A percentile compares a stretch with the other conserved stretches of the same genome.
Conservation (phyloP, 495 filamentous ascomycete species). For the Xylaria acuta region DNA sequence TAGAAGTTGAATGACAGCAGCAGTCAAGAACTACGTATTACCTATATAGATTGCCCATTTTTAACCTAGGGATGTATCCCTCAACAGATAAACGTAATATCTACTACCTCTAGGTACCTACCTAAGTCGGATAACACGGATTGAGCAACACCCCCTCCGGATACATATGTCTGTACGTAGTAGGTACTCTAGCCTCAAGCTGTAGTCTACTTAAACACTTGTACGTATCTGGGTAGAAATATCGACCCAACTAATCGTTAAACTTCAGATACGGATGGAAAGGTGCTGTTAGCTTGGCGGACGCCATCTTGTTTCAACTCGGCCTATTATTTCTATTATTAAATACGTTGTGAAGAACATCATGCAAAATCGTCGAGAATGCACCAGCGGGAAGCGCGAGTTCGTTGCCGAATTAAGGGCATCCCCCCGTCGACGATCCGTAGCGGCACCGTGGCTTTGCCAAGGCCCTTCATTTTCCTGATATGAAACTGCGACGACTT, state of each 20-base stretch:
- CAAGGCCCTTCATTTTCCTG: neutral
- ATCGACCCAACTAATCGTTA: neutral
- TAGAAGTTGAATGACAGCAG: neutral
- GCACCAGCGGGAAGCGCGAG: neutral
- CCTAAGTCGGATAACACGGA: conserved; percentile 4
- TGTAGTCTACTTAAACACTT: neutral
- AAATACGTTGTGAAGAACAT: neutral
- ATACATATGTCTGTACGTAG: neutral
- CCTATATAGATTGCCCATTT: neutral
- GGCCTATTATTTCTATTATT: neutral
- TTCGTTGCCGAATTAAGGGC: neutral
- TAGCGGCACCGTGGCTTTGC: conserved; percentile 5
- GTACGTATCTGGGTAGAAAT: neutral
- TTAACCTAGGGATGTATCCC: neutral
- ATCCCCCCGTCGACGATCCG: neutral
- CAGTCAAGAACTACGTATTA: neutral
- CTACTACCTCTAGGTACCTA: neutral
- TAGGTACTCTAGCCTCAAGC: too few relatives aligned
- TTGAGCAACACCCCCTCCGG: neutral
- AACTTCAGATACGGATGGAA: neutral
- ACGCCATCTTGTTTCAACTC: neutral
- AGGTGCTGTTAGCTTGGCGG: neutral
- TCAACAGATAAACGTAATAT: neutral
- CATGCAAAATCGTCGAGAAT: neutral
- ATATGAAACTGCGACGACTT: conserved; percentile 7